phyloP scores from a whole-genome alignment of 192 early-diverging fungal species.

The Tieghemiomyces parasiticus region DNA sequence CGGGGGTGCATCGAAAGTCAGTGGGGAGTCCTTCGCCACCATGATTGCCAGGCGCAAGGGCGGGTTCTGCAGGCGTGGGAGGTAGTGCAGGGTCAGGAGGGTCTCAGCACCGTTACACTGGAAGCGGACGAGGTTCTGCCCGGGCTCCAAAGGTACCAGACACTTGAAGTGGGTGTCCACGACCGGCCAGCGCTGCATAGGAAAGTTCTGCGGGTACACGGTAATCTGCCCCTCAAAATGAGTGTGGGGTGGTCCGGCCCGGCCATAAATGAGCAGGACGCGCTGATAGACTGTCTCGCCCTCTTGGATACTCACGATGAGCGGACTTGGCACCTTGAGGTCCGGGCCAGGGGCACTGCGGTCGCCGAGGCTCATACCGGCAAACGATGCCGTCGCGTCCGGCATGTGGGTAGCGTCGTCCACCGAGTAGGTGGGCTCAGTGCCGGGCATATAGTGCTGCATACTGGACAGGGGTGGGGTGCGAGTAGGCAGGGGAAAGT shows the following conservation, averaged over 20 bases:
- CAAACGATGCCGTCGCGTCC: background rate
- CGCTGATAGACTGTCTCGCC: conserved; percentile 31
- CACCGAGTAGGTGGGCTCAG: background rate
- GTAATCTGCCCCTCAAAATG: conserved; percentile 10
- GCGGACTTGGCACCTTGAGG: background rate
- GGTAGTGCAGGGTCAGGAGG: conserved; percentile 30
- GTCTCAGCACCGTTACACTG: conserved; percentile 20
- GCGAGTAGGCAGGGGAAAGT: too few species aligned
- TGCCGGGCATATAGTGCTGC: background rate
- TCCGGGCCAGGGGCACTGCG: background rate
- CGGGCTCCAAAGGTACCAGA: conserved; percentile 38
- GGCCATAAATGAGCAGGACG: conserved; percentile 26
- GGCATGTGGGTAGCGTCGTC: background rate
- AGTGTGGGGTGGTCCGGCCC: conserved; percentile 15
- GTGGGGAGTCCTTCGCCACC: conserved; percentile 37
- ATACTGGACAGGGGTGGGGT: too few species aligned
- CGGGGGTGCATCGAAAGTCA: conserved; percentile 41
- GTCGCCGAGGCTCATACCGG: background rate
- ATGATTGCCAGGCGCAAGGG: conserved; percentile 40
- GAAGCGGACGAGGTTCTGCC: conserved; percentile 34
- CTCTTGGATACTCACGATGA: conserved; percentile 17
- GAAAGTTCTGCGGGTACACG: conserved; percentile 19
- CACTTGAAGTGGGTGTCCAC: conserved; percentile 41
- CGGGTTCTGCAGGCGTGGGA: conserved; percentile 34
- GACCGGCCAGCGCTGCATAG: conserved; percentile 31